phyloP scores from a whole-genome alignment of 495 filamentous ascomycete species.

The Penicillium coffeae region DNA sequence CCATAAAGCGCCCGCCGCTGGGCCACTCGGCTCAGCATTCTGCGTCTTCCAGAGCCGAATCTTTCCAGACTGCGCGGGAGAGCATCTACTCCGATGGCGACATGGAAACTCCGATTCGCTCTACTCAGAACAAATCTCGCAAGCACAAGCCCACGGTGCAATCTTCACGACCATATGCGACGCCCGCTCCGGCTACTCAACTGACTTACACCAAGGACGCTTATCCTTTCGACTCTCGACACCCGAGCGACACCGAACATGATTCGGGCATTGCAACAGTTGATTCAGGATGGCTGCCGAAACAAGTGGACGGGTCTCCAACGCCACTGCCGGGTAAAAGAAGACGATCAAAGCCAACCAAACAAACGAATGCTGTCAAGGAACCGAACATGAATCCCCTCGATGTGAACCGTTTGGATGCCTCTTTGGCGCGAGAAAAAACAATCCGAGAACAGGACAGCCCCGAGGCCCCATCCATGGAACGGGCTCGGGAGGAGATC shows the following conservation, averaged over 20 bases:
- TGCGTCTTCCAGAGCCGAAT: constrained; percentile 58
- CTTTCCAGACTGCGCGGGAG: constrained; percentile 70
- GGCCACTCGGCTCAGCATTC: constrained; percentile 30
- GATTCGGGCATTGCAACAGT: constrained; percentile 25
- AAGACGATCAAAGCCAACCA: constrained; percentile 5
- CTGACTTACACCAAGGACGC: constrained; percentile 11
- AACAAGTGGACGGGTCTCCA: constrained; percentile 14
- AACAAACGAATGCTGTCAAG: constrained; percentile 1
- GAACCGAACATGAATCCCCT: constrained; percentile 7
- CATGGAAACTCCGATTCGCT: constrained; percentile 46
- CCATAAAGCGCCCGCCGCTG: constrained; percentile 42
- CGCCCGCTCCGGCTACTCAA: constrained; percentile 8
- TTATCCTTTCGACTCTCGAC: constrained; percentile 11
- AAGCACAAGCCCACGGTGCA: constrained; percentile 27
- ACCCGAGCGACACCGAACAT: constrained; percentile 18
- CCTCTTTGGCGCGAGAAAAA: constrained; percentile 28
- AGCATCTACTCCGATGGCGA: constrained; percentile 61
- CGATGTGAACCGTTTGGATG: constrained; percentile 20
- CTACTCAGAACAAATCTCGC: constrained; percentile 26
- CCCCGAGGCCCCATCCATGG: constrained; percentile 29
- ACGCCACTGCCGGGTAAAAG: constrained; percentile 15
- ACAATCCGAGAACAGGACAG: constrained; percentile 31
- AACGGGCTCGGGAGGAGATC: constrained; percentile 38
- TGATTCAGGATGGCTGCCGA: constrained; percentile 21
- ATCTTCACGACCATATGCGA: constrained; percentile 11